phyloP scores from a whole-genome alignment of 768 basidiomycete species.

The Tylopilus rubrobrunneus region DNA sequence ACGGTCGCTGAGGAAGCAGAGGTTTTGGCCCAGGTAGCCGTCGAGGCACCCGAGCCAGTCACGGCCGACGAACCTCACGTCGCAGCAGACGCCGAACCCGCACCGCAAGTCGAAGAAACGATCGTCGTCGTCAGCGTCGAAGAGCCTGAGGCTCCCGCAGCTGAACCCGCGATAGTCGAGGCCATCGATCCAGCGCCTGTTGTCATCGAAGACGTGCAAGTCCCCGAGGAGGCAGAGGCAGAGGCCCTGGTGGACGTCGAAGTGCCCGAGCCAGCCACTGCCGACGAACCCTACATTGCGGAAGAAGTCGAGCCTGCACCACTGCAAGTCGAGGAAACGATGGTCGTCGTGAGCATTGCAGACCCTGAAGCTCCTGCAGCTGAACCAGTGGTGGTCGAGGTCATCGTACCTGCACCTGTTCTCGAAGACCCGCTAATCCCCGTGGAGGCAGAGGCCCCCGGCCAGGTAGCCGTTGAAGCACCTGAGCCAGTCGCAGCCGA shows the following conservation, averaged over 20 bases:
- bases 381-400: neutral
- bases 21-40: too few relatives aligned
- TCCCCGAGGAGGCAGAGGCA: too few relatives aligned
- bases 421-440: neutral
- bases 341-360: neutral
- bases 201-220: too few relatives aligned
- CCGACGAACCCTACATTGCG: neutral
- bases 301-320: neutral
- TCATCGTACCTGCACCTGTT: neutral
- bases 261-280: neutral
- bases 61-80: neutral
- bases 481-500: neutral
- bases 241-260: too few relatives aligned
- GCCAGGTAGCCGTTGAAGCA: neutral
- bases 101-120: neutral
- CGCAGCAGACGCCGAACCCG: neutral
- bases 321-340: neutral
- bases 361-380: neutral
- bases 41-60: neutral
- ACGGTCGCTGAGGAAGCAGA: too few relatives aligned
- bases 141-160: neutral
- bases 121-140: neutral
- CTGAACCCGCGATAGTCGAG: neutral
- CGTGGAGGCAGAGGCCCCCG: neutral
- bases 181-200: too few relatives aligned